Evolutionary conservation across 768 basidiomycete species (phyloP).

Genomic region (Chiua virens): DNA sequence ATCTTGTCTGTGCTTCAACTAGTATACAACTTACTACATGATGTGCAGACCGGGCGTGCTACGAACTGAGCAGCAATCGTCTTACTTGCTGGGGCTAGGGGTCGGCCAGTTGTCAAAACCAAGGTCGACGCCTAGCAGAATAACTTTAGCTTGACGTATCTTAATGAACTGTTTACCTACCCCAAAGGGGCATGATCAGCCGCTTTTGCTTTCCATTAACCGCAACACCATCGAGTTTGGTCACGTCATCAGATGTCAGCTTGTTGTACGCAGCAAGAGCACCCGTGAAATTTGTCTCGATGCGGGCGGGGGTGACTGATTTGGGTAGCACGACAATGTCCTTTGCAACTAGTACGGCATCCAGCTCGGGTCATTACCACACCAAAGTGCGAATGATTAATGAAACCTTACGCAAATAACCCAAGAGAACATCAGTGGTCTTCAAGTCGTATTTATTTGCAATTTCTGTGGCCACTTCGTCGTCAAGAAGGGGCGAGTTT

Average conservation of each 20-base stretch:
- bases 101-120: constrained; percentile 67
- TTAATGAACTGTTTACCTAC: constrained; percentile 39
- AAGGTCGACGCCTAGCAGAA: constrained; percentile 58
- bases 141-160: constrained; percentile 12
- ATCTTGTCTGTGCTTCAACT: not conserved
- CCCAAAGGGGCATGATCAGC: constrained; percentile 70
- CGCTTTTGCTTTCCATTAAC: constrained; percentile 66
- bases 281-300: constrained; percentile 58
- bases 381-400: constrained; percentile 2
- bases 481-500: constrained; percentile 61
- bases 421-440: constrained; percentile 58
- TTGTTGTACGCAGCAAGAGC: constrained; percentile 45
- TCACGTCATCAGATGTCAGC: constrained; percentile 52
- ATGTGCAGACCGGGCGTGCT: not conserved
- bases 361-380: not conserved
- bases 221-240: constrained; percentile 54
- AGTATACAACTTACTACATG: not conserved
- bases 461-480: constrained; percentile 59
- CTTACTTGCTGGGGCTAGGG: constrained; percentile 6
- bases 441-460: constrained; percentile 56
- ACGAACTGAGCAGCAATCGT: not conserved
- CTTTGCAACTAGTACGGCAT: constrained; percentile 54
- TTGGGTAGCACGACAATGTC: constrained; percentile 70
- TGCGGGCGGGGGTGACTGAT: constrained; percentile 71
- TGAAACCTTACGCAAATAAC: constrained; percentile 53